These are phyloP conservation scores for Sphagnum contortum DNA, from an alignment of 225 moss, liverwort and hornwort species.

Conservation along the genomic window DNA sequence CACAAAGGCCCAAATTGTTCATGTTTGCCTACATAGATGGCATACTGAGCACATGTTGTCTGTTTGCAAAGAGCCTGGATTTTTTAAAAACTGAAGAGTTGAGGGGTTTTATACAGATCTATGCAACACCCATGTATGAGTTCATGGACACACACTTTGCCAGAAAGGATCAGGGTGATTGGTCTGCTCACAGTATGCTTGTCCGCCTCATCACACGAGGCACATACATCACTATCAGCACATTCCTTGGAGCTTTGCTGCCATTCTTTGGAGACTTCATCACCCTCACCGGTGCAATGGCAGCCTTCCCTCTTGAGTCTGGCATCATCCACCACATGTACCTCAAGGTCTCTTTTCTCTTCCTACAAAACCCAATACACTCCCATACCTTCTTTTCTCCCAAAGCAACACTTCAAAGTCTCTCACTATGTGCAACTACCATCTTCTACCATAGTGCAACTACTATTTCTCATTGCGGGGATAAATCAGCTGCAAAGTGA, in stretches of 20 bases:
- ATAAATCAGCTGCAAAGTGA: too few relatives aligned
- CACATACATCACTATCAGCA: slow-evolving; percentile 14
- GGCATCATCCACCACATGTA: slow-evolving; percentile 45
- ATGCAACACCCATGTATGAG: slow-evolving; percentile 30
- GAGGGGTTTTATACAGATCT: slow-evolving; percentile 14
- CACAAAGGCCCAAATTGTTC: too few relatives aligned
- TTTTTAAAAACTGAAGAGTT: background rate
- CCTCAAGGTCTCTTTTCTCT: slow-evolving; percentile 20
- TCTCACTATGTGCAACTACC: too few relatives aligned
- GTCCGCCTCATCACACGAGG: slow-evolving; percentile 30
- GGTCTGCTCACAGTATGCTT: slow-evolving; percentile 14
- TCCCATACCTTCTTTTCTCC: too few relatives aligned
- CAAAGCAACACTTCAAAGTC: too few relatives aligned
- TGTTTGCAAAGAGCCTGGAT: background rate
- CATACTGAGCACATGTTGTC: too few relatives aligned
- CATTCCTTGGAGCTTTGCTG: slow-evolving; percentile 35
- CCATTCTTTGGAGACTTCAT: slow-evolving; percentile 45
- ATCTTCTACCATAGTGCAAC: too few relatives aligned
- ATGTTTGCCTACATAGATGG: too few relatives aligned
- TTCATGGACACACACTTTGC: slow-evolving; percentile 32
- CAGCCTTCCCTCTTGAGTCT: slow-evolving; percentile 21
- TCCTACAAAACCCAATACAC: too few relatives aligned
- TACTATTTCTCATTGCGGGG: too few relatives aligned
- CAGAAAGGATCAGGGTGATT: slow-evolving; percentile 15
- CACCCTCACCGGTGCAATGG: slow-evolving; percentile 36